Base-by-base conservation (phyloP, 1,139 yeast species). In the Starmera stellimalicola region DNA sequence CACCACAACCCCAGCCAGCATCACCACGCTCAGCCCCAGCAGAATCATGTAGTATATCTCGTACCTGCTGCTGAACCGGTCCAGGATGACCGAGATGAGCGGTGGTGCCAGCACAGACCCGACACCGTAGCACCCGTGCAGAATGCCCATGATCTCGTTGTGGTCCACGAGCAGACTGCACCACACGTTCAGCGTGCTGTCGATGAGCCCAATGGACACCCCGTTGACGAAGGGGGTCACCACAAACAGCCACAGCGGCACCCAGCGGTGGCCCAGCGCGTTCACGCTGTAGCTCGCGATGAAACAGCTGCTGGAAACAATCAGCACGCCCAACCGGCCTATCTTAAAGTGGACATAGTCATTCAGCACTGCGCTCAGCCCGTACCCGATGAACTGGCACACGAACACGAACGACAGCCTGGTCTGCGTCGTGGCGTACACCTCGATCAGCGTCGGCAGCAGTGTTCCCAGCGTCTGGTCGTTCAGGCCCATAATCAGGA, bases 61-160 rank as follows among this genome's bases (percentile, higher is more conserved):
- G 24, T 38, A 42, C 6, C 19, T 29, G 7, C 22, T 14, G 15
- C 50, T 30, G 27, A 52, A 50, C 37, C 58, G 60, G 18, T 66
- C 45, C 28, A 71, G 60, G 30, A 60, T 49, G 34, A 55, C 48
- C 0, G 78, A 65, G n/a, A 73, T 68, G 18, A 73, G 41, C 5
- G 76, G 69, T 0, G 91, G 87, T 2, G 83, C 67, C 0, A 75
- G 57, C 62, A 78, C 70, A 32, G 83, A 73, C 1, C 87, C 85
- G 6, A 76, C 52, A 0, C 88, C 88, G 49, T 76, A 79, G 40
- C 69, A 65, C 0, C 84, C 81, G 56, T 79, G 91, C 43, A 78
- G 51, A 0, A 74, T 52, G 2, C 88, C 88, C 56, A 79, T 58
- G 18, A 77, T 51, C 47, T 76, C 81, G 51, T 78, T 78, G 27